Evolutionary conservation across 2,329 filamentous ascomycete genomes (phyloP).

Genomic region (Clonostachys rhizophaga): DNA sequence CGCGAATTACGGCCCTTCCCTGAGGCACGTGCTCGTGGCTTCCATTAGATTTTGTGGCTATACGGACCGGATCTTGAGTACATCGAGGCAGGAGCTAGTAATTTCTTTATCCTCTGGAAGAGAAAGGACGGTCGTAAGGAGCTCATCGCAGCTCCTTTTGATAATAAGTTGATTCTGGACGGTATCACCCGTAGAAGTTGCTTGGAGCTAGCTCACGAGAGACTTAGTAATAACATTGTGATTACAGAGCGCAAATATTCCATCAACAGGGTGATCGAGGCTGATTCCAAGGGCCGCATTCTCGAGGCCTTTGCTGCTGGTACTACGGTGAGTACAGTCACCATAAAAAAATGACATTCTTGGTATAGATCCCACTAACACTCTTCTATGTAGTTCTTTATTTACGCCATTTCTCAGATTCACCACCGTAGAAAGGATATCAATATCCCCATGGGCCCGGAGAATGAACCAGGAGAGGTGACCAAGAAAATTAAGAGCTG

Average conservation of each 20-base stretch:
- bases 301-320: background rate
- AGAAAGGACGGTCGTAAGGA: background rate
- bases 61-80: background rate
- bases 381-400: too few relatives aligned
- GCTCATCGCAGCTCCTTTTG: background rate
- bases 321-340: background rate
- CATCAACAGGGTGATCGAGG: background rate
- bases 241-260: background rate
- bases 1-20: background rate
- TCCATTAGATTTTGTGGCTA: background rate
- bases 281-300: background rate
- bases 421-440: too few relatives aligned
- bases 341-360: too few relatives aligned
- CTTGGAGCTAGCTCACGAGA: conserved; percentile 50
- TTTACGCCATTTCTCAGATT: too few relatives aligned
- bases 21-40: background rate
- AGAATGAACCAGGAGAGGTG: too few relatives aligned
- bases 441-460: too few relatives aligned
- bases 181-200: background rate
- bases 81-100: background rate
- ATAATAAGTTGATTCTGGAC: background rate
- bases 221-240: conserved; percentile 56
- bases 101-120: background rate
- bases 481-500: background rate
- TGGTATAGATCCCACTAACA: too few relatives aligned